Evolutionary conservation across 306 rosid species (phyloP).

Genomic region (Malus orientalis): DNA sequence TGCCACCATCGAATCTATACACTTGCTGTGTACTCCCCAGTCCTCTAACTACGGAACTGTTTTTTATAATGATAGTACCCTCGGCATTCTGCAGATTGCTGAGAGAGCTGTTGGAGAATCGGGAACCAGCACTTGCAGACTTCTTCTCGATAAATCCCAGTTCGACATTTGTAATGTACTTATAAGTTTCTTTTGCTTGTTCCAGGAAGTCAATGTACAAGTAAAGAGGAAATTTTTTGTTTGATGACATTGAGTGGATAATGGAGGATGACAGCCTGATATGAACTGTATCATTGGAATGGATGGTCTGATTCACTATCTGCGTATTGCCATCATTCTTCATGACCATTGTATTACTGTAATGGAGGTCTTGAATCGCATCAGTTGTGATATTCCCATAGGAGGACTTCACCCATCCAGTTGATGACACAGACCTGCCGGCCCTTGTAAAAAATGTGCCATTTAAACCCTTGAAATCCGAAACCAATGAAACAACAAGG

Average conservation of each 20-base stretch:
- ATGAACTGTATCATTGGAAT: constrained; percentile 34
- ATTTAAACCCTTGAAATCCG: constrained; percentile 49
- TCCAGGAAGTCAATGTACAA: constrained; percentile 27
- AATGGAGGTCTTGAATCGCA: constrained; percentile 43
- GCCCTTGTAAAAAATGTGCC: constrained; percentile 57
- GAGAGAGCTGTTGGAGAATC: constrained; percentile 41
- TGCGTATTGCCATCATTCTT: constrained; percentile 44
- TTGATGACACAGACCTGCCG: constrained; percentile 44
- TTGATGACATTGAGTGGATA: constrained; percentile 21
- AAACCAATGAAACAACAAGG: constrained; percentile 31
- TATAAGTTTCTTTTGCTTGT: constrained; percentile 22
- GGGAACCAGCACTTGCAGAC: constrained; percentile 16
- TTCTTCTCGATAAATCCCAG: constrained; percentile 49
- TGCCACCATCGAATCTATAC: constrained; percentile 37
- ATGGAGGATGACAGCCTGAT: constrained; percentile 23
- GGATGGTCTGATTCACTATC: constrained; percentile 51
- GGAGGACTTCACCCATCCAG: constrained; percentile 77
- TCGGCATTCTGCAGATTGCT: constrained; percentile 63
- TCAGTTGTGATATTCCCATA: constrained; percentile 57
- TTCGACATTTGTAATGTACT: constrained; percentile 35
- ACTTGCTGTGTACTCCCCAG: constrained; percentile 62
- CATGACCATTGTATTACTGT: constrained; percentile 47
- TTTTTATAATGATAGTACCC: constrained; percentile 46
- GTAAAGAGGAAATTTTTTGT: constrained; percentile 41
- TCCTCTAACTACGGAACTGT: constrained; percentile 45